Evolutionary conservation across 2,329 filamentous ascomycete species (phyloP).

Genomic region (Phoma herbarum): DNA sequence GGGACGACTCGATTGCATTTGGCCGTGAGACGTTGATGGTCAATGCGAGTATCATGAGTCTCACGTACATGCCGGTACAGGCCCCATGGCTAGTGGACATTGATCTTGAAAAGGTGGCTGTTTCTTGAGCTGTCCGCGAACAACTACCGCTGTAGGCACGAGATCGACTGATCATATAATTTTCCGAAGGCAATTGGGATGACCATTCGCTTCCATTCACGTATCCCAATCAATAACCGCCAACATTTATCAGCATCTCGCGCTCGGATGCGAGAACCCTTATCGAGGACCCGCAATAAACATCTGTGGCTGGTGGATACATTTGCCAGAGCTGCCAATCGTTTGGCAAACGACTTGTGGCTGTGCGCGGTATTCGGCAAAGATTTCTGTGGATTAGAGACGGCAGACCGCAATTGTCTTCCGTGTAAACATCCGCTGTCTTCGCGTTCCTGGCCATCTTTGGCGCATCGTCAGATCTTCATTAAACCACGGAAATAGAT

Average conservation of each 20-base stretch:
- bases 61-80: slow-evolving; percentile 59
- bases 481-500: slow-evolving; percentile 16
- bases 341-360: slow-evolving; percentile 10
- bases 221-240: background rate
- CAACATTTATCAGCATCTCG: background rate
- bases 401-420: background rate
- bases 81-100: slow-evolving; percentile 66
- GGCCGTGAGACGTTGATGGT: slow-evolving; percentile 65
- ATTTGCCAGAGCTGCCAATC: background rate
- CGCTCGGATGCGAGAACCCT: background rate
- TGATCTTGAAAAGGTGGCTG: slow-evolving; percentile 48
- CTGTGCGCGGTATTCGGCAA: slow-evolving; percentile 4
- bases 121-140: background rate
- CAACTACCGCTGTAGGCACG: background rate
- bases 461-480: background rate
- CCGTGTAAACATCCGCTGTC: background rate
- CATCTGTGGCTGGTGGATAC: background rate
- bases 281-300: background rate
- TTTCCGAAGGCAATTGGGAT: background rate
- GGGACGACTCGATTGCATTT: slow-evolving; percentile 45
- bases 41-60: slow-evolving; percentile 66
- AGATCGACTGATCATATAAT: background rate
- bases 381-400: background rate
- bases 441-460: background rate
- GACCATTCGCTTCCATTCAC: background rate